phyloP scores from a whole-genome alignment of 805 yeast species.

The Wickerhamomyces queroliae region DNA sequence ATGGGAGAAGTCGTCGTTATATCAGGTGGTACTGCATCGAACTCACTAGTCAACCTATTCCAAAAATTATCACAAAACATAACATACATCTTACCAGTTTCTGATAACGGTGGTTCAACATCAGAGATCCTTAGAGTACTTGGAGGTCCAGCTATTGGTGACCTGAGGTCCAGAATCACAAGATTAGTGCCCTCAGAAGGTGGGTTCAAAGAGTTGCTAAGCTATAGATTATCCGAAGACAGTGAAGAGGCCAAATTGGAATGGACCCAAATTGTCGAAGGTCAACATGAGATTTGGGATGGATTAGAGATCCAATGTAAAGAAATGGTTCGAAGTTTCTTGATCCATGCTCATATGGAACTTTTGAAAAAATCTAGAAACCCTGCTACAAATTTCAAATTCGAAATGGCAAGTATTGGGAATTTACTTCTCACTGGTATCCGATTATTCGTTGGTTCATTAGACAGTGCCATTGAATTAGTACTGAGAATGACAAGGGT shows the following conservation, averaged over 20 bases:
- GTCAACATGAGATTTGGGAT: constrained; percentile 66
- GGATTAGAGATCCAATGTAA: constrained; percentile 50
- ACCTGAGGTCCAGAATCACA: constrained; percentile 75
- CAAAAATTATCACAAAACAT: constrained; percentile 36
- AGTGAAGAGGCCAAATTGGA: constrained; percentile 51
- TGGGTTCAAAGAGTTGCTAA: constrained; percentile 29
- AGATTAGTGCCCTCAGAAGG: constrained; percentile 57
- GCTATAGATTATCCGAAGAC: constrained; percentile 45
- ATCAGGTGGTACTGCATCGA: constrained; percentile 90
- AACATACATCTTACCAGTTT: constrained; percentile 72
- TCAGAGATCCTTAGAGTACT: constrained; percentile 79
- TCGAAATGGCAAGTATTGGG: constrained; percentile 78
- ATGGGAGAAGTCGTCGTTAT: constrained; percentile 27
- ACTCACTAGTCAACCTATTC: constrained; percentile 61
- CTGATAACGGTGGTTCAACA: constrained; percentile 94
- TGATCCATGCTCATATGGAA: constrained; percentile 76
- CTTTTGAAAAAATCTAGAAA: constrained; percentile 60
- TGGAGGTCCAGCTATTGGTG: constrained; percentile 97
- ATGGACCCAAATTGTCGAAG: constrained; percentile 79
- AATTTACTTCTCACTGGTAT: constrained; percentile 80
- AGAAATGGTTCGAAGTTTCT: constrained; percentile 70
- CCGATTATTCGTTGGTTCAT: constrained; percentile 73
- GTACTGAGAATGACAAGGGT: constrained; percentile 59
- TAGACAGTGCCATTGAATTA: constrained; percentile 79
- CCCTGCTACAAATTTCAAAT: constrained; percentile 53